Conservation (phyloP, 306 rosid genomes). For the Prunus davidiana region DNA sequence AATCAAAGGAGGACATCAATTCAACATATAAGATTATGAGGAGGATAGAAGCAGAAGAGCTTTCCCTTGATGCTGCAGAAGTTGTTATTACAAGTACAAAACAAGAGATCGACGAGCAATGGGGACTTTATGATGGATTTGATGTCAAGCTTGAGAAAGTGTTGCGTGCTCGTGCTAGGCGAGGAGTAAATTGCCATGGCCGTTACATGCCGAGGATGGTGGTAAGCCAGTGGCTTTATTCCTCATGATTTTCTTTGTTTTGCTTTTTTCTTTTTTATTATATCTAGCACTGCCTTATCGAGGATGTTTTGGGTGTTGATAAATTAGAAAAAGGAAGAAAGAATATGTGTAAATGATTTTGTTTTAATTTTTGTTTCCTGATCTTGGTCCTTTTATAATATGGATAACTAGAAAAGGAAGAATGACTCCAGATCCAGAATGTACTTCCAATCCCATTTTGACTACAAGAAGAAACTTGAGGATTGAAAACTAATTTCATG, state of each 20-base stretch:
- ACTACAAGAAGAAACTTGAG: slow-evolving; percentile 3
- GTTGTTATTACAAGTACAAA: slow-evolving; percentile 89
- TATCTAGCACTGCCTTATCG: neutral
- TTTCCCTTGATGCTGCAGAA: slow-evolving; percentile 86
- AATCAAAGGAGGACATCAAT: slow-evolving; percentile 85
- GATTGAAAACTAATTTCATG: neutral
- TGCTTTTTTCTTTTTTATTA: neutral
- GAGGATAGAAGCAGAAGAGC: slow-evolving; percentile 90
- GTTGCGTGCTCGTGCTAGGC: slow-evolving; percentile 78
- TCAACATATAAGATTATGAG: slow-evolving; percentile 85
- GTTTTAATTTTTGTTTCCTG: neutral
- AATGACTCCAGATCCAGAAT: neutral
- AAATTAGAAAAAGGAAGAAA: neutral
- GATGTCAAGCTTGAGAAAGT: slow-evolving; percentile 91
- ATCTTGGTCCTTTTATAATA: neutral
- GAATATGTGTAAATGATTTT: neutral
- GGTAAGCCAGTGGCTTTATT: slow-evolving; percentile 39
- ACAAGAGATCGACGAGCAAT: slow-evolving; percentile 89
- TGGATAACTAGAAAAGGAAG: neutral
- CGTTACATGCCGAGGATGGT: slow-evolving; percentile 95
- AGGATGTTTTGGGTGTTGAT: neutral
- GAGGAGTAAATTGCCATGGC: slow-evolving; percentile 81
- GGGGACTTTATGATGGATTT: slow-evolving; percentile 95
- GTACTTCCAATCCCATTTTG: neutral
- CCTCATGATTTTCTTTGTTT: neutral